Evolutionary conservation across 129 eudicot species (phyloP).

Genomic region (Rutidosis leptorrhynchoides): DNA sequence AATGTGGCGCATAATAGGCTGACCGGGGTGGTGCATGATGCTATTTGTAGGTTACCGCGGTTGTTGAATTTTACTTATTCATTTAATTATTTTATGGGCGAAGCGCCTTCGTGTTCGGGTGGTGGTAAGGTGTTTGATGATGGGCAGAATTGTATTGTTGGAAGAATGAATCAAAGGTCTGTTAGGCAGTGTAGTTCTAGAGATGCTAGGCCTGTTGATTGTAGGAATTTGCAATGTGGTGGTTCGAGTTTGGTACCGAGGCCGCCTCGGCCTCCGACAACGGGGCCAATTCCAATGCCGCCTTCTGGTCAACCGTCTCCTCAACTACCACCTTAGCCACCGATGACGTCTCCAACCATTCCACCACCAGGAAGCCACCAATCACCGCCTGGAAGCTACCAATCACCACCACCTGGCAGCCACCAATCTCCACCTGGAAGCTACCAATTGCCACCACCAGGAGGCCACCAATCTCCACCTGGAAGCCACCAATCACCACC

Average conservation of each 20-base stretch:
- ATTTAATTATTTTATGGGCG: constrained; percentile 51
- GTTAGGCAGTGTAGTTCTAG: constrained; percentile 41
- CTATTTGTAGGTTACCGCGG: constrained; percentile 64
- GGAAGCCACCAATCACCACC: constrained; percentile 21
- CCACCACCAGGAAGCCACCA: constrained; percentile 22
- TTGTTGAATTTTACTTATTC: constrained; percentile 72
- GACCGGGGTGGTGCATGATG: constrained; percentile 55
- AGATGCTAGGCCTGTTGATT: constrained; percentile 54
- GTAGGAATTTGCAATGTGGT: constrained; percentile 40
- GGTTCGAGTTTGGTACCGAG: constrained; percentile 26
- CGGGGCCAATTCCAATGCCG: constrained; percentile 19
- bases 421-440: constrained; percentile 13
- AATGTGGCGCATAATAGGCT: constrained; percentile 63
- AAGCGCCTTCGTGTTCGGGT: constrained; percentile 36
- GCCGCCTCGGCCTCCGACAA: constrained; percentile 10
- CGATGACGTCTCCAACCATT: constrained; percentile 24
- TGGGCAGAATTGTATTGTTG: constrained; percentile 49
- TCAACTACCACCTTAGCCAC: constrained; percentile 48
- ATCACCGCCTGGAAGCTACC: constrained; percentile 18
- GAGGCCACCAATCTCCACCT: constrained; percentile 14
- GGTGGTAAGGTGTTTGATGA: constrained; percentile 59
- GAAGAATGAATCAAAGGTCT: constrained; percentile 48
- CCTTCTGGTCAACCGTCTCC: constrained; percentile 12
- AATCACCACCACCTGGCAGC: constrained; percentile 4
- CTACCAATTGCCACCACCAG: constrained; percentile 8